Base-by-base conservation (phyloP, 1,284 basidiomycete genomes). In the Ceratobasidium sp. region DNA sequence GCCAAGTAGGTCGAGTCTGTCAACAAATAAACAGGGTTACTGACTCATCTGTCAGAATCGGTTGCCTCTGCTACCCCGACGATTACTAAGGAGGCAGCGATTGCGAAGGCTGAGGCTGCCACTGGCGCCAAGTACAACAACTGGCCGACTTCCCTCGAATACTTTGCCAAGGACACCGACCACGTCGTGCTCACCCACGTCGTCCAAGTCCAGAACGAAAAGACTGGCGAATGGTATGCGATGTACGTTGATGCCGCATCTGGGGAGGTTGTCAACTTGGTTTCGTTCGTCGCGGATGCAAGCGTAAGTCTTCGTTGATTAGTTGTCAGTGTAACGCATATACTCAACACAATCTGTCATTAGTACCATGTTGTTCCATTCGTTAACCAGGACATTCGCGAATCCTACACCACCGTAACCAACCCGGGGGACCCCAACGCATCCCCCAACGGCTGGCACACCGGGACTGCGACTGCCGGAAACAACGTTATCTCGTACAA, bases 331-430 rank as follows among this genome's bases (percentile, higher is more conserved):
- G 40, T 15, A 15, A 7, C 44, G 70, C 56, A 73, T 60, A 73
- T 20, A 61, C 60, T 46, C 20, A 73, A 5, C n/a, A 12, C 0
- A 23, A 5, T n/a, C 49, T 51, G 2, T 42, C 23, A 55, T 1
- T 68, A 9, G 87, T 89, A 89, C 81, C 84, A 82, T 15, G 89
- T 87, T 23, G 81, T 89, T 28, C 88, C 88, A 5, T 86, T 89
- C 72, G 81, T 80, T 15, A 86, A 87, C 79, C 83, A 87, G 77
- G 82, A n/a, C n/a, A n/a, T n/a, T n/a, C n/a, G n/a, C n/a, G n/a
- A n/a, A n/a, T n/a, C n/a, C n/a, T n/a, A n/a, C n/a, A n/a, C n/a
- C n/a, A n/a, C n/a, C n/a, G n/a, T n/a, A n/a, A n/a, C n/a, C n/a
- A n/a, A n/a, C n/a, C n/a, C n/a, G n/a, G n/a, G n/a, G n/a, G 80